Percentiles rank a stretch among this genome's conserved stretches.
Conservation (phyloP, 129 eudicot species). For the Escallonia rubra region DNA sequence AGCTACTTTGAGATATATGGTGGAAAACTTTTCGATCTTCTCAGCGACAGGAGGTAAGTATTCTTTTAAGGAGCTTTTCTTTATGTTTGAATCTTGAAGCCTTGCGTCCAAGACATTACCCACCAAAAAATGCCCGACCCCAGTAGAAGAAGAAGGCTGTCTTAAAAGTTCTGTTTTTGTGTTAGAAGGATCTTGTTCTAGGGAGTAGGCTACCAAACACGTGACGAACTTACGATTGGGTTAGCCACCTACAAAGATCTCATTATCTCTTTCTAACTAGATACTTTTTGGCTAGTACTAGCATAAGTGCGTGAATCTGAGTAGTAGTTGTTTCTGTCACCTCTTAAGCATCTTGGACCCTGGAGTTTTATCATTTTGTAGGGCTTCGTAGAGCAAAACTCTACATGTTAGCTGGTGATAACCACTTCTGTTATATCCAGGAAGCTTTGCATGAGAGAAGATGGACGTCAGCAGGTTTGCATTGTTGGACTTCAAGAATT, state of each 20-base stretch:
- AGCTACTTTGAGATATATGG: slow-evolving; percentile 96
- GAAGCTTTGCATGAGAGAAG: slow-evolving; percentile 97
- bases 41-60: slow-evolving; percentile 70
- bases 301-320: too few species aligned
- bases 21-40: slow-evolving; percentile 88
- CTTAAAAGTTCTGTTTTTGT: too few species aligned
- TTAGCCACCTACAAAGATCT: too few species aligned
- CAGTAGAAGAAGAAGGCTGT: neutral
- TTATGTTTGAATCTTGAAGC: neutral
- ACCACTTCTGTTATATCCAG: slow-evolving; percentile 19
- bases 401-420: neutral
- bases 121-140: too few species aligned
- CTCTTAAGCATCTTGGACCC: neutral
- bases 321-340: too few species aligned
- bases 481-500: slow-evolving; percentile 96
- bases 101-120: too few species aligned
- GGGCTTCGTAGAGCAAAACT: too few species aligned
- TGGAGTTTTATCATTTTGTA: neutral
- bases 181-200: too few species aligned
- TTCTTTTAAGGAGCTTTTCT: slow-evolving; percentile 5
- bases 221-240: too few species aligned
- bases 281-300: too few species aligned
- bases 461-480: slow-evolving; percentile 95
- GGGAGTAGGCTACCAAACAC: too few species aligned
- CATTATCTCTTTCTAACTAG: too few species aligned